Evolutionary conservation across 352 stramenopile genomes (phyloP).

Genomic region (Phytophthora megakarya): DNA sequence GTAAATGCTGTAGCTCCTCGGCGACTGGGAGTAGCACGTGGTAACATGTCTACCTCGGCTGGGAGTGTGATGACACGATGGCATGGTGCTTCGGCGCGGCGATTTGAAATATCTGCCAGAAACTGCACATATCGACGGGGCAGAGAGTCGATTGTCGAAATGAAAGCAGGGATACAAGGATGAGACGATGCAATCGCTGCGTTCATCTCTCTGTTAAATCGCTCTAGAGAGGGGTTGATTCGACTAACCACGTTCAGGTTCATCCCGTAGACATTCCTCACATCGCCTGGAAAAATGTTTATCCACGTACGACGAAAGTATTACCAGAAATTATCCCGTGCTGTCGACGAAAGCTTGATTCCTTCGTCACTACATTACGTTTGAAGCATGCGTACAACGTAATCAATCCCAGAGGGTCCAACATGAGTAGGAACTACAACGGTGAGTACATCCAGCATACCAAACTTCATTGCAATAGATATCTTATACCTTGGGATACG

Average conservation of each 20-base stretch:
- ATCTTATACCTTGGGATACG: background rate
- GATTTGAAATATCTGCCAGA: too few relatives aligned
- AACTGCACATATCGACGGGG: too few relatives aligned
- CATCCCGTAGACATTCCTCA: background rate
- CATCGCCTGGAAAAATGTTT: background rate
- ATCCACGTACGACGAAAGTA: background rate
- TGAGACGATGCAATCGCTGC: too few relatives aligned
- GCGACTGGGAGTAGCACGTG: too few relatives aligned
- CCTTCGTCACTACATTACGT: background rate
- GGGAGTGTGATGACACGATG: too few relatives aligned
- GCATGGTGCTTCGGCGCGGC: too few relatives aligned
- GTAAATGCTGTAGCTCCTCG: too few relatives aligned
- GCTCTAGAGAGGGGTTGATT: background rate
- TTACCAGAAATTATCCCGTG: background rate
- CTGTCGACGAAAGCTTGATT: background rate
- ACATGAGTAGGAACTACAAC: background rate
- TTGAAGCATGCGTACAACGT: background rate
- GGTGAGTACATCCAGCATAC: background rate
- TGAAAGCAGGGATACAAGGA: too few relatives aligned
- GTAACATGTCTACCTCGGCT: too few relatives aligned
- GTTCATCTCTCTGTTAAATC: too few relatives aligned
- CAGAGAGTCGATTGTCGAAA: too few relatives aligned
- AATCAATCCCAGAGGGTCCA: background rate
- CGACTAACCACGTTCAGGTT: background rate
- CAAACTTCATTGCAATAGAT: background rate